phyloP scores from a whole-genome alignment of 805 yeast genomes.

The Teunomyces kruisii region DNA sequence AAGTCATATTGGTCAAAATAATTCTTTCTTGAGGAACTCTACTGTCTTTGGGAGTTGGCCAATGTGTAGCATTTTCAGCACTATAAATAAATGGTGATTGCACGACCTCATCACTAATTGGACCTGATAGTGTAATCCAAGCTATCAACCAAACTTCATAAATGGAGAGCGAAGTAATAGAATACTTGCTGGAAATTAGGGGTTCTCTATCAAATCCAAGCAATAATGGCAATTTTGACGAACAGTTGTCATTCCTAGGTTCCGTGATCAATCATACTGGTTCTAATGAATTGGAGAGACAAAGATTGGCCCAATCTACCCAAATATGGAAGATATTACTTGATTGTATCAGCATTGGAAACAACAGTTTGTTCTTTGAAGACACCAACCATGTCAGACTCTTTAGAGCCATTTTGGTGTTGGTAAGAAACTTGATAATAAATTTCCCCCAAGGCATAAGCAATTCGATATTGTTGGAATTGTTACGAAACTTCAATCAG shows the following conservation, averaged over 20 bases:
- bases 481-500: constrained; percentile 8
- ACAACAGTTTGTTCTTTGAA: not conserved
- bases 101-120: constrained; percentile 1
- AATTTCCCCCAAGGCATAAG: constrained; percentile 3
- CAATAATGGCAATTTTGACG: not conserved
- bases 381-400: constrained; percentile 25
- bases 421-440: constrained; percentile 48
- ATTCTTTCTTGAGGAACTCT: too few relatives aligned
- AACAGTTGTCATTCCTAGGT: constrained; percentile 1
- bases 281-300: not conserved
- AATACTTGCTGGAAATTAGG: not conserved
- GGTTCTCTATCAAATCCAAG: not conserved
- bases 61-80: too few relatives aligned
- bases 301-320: not conserved
- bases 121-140: not conserved
- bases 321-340: constrained; percentile 1
- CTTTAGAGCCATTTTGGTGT: constrained; percentile 47
- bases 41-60: too few relatives aligned
- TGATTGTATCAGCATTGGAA: not conserved
- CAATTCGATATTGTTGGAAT: not conserved
- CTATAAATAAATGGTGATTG: not conserved
- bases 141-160: not conserved
- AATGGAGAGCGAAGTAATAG: constrained; percentile 1
- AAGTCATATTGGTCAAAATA: too few relatives aligned
- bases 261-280: not conserved